Base-by-base conservation (phyloP, 2,329 filamentous ascomycete species). In the Alternaria sp. region DNA sequence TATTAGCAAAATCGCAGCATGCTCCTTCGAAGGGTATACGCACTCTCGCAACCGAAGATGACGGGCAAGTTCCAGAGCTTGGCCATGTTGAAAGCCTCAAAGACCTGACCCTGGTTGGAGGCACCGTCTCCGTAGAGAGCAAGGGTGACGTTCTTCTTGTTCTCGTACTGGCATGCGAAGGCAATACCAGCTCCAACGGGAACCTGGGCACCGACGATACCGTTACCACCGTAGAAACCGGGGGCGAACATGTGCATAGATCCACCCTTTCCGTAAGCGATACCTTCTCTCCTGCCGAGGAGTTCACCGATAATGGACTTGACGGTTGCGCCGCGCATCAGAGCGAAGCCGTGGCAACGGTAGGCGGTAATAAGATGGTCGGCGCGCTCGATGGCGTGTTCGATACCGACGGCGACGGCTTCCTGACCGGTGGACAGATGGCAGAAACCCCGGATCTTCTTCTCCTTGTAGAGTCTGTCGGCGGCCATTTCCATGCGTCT, bases 201-300 rank as follows among this genome's bases (percentile, higher is more conserved):
- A 46, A 99, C 95, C 85, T 99, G 95, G 66, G 95, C 95, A 82
- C 95, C 95, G 78, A 99, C 95, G 70, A 99, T 99, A 84, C 95
- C 95, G 85, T 99, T 99, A 75, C 95, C 95, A 76, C 95, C 95
- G 81, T 96, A 99, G 87, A 99, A 99, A 69, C 92, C 92, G 82
- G 93, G 94, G 74, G 93, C 85, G 85, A 99, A 99, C 95, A 99
- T 99, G 87, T 99, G 95, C 95, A 99, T 99, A 68, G 94, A 97
- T 69, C 95, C 95, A 81, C 95, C 95, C 89, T 99, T 99, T 81
- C 95, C 95, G 85, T 96, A 97, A 65, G 95, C 91, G 77, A 99
- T 97, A 84, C 95, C 95, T 81, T 96, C 93, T 80, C 94, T 90
- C 75, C 95, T 91, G 76, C 95, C 95, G 57, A 99, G 61, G 49